Evolutionary conservation across 2,329 filamentous ascomycete species (phyloP).

Genomic region (Fusarium nisikadoi): DNA sequence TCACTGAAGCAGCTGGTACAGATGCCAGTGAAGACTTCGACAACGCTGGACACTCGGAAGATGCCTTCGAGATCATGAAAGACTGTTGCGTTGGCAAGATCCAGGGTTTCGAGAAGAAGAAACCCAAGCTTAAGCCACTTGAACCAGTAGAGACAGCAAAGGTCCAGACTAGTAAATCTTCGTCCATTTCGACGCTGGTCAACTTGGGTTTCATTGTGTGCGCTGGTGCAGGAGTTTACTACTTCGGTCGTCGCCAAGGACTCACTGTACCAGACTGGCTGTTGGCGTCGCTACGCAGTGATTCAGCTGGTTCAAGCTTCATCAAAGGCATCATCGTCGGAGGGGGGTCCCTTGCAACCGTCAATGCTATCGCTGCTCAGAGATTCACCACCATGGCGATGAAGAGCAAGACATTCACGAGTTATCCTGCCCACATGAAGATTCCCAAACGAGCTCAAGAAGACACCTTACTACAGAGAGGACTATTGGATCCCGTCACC

Average conservation of each 20-base stretch:
- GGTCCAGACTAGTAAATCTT: fast-evolving
- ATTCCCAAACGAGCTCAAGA: slow-evolving; percentile 42
- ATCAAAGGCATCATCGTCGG: slow-evolving; percentile 23
- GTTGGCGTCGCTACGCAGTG: not conserved
- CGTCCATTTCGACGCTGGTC: not conserved
- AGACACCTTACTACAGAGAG: not conserved
- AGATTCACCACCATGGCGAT: slow-evolving; percentile 44
- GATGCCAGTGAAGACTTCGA: slow-evolving; percentile 85
- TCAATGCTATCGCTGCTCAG: slow-evolving; percentile 44
- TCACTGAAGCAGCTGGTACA: slow-evolving; percentile 80
- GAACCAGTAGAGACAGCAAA: not conserved
- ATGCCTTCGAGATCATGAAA: slow-evolving; percentile 57
- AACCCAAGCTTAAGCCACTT: slow-evolving; percentile 26
- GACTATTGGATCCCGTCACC: not conserved
- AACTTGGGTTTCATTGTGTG: not conserved
- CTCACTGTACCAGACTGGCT: not conserved
- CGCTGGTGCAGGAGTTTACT: not conserved
- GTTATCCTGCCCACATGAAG: slow-evolving; percentile 48
- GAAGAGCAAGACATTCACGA: slow-evolving; percentile 34
- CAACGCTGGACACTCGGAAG: slow-evolving; percentile 83
- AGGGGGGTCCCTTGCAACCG: slow-evolving; percentile 30
- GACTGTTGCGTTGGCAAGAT: slow-evolving; percentile 51
- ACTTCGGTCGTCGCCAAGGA: not conserved
- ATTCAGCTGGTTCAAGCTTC: slow-evolving; percentile 7
- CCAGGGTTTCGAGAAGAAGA: slow-evolving; percentile 42